Evolutionary conservation across 2,329 filamentous ascomycete genomes (phyloP), one percentile per base, ranked within the genome.

Genomic region (Alternaria novae-zelandiae): DNA sequence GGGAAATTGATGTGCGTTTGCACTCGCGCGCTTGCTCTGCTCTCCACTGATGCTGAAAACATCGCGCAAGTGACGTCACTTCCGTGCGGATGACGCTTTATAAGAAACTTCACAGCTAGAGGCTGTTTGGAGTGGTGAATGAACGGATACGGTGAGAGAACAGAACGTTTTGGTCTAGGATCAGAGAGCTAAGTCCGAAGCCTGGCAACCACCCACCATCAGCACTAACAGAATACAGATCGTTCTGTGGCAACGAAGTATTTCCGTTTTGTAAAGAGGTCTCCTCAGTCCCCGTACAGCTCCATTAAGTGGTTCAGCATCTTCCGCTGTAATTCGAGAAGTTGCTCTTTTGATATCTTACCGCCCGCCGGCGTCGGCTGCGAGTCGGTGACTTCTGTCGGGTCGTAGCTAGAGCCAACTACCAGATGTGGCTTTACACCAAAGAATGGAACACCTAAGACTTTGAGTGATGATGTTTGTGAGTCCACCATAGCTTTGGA

Each of bases 401-500:
- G n/a, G 9, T 72, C 64, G 8, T 68, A 67, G 30, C 59, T 70
- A 5, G 77, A 72, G 32, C 65, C 57, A 10, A 72, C 47, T 21
- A 79, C 61, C 3, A 78, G 62, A 45, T 75, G 63, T 9, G 67
- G 63, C 47, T 69, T 69, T 9, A 74, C 64, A 9, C 76, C 72
- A 53, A 78, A 79, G 58, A 79, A 79, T 0, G 77, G 77, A 12
- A 78, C 75, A 10, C 75, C 87, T 30, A 91, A 74, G 8, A 77
- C 80, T 60, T 86, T 86, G 50, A 91, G 75, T 66, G 88, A 86
- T 2, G 78, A 75, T 7, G 81, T 82, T 77, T 90, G 86, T 13
- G 85, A 84, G n/a, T 83, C 81, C 0, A 86, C 83, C 89, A 91
- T 90, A 11, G 86, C 81, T 44, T 79, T 78, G 54, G 86, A 85